Evolutionary conservation across 768 basidiomycete genomes (phyloP).

Genomic region (Leccinum arenicola): DNA sequence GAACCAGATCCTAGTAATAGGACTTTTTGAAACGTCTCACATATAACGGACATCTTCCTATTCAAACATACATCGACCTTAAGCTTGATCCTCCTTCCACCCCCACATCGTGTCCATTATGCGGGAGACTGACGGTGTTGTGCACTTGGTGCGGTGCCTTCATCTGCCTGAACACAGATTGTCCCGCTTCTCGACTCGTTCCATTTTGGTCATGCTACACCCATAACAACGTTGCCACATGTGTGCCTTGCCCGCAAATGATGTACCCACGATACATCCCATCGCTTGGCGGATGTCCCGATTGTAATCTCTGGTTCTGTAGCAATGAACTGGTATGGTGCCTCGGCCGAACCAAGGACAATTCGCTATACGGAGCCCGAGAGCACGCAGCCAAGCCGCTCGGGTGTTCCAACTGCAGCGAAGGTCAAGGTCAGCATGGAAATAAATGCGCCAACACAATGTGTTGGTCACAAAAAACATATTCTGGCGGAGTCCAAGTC

Average conservation of each 20-base stretch:
- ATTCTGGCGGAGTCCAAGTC: too few relatives aligned
- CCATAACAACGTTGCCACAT: constrained; percentile 9
- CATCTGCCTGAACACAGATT: constrained; percentile 21
- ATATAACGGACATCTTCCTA: background rate
- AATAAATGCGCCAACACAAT: too few relatives aligned
- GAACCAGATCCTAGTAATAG: constrained; percentile 1
- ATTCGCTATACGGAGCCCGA: too few relatives aligned
- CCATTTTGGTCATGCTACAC: constrained; percentile 18
- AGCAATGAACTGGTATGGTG: constrained; percentile 21
- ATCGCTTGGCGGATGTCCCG: constrained; percentile 18
- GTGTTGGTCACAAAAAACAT: too few relatives aligned
- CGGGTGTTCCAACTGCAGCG: too few relatives aligned
- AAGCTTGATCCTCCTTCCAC: background rate
- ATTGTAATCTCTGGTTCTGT: constrained; percentile 22
- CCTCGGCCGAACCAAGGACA: constrained; percentile 17
- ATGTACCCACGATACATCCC: background rate
- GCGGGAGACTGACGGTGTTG: background rate
- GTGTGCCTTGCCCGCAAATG: constrained; percentile 10
- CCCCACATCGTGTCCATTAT: constrained; percentile 2
- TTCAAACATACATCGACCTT: background rate
- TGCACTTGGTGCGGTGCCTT: constrained; percentile 4
- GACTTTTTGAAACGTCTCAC: constrained; percentile 18
- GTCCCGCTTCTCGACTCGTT: constrained; percentile 15
- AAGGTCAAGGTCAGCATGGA: too few relatives aligned
- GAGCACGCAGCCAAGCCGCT: too few relatives aligned